phyloP scores from a whole-genome alignment of 345 rosid species.

The Camelina neglecta region DNA sequence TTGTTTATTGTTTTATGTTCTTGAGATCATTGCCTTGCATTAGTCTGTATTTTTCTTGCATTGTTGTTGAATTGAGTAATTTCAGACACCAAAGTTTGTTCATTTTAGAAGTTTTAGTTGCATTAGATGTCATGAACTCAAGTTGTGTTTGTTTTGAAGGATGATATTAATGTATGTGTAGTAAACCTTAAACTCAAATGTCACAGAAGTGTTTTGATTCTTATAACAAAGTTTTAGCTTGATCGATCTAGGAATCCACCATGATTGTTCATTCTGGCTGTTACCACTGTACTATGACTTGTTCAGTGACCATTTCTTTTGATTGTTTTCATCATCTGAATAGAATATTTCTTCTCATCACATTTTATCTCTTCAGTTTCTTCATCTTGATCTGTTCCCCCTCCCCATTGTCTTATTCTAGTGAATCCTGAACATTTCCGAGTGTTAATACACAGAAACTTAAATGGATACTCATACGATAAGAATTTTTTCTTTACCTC shows the following conservation, averaged over 20 bases:
- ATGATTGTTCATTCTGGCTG: too few species aligned
- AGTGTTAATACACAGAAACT: background rate
- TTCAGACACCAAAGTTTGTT: too few species aligned
- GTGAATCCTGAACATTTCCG: conserved; percentile 55
- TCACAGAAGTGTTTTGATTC: background rate
- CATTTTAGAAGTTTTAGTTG: too few species aligned
- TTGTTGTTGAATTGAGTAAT: too few species aligned
- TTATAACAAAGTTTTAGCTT: background rate
- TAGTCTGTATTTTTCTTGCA: too few species aligned
- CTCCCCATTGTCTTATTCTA: conserved; percentile 66
- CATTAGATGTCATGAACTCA: too few species aligned
- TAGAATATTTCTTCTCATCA: background rate
- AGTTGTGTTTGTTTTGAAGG: background rate
- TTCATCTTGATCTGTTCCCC: conserved; percentile 10
- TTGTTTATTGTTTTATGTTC: background rate
- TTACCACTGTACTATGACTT: background rate
- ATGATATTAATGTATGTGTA: background rate
- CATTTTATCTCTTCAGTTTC: background rate
- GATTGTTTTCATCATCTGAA: background rate
- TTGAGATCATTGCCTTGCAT: background rate
- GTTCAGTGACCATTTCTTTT: background rate
- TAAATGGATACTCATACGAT: background rate
- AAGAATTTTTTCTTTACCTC: conserved; percentile 45
- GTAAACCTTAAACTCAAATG: background rate
- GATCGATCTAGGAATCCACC: background rate